phyloP scores from a whole-genome alignment of 2,329 filamentous ascomycete species.

The Chrysosporium keratinophilum region DNA sequence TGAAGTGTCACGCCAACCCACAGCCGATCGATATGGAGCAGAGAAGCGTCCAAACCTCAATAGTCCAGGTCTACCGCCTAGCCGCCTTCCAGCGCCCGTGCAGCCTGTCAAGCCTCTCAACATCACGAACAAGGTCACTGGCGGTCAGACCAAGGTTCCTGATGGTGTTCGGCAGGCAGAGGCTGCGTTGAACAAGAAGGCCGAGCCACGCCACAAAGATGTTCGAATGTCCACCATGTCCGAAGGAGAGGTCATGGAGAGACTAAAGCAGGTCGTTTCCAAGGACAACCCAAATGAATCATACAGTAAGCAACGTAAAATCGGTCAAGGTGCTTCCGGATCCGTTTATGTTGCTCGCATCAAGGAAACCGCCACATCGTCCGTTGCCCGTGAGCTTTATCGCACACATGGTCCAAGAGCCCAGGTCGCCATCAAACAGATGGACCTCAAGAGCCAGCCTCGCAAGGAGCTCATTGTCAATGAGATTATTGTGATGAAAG shows the following conservation, averaged over 20 bases:
- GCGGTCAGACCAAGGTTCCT: constrained; percentile 31
- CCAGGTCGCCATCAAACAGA: constrained; percentile 97
- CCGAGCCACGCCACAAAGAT: constrained; percentile 71
- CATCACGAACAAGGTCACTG: constrained; percentile 55
- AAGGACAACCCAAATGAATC: constrained; percentile 90
- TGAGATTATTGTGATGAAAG: constrained; percentile 99
- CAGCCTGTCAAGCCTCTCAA: constrained; percentile 65
- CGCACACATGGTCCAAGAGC: constrained; percentile 68
- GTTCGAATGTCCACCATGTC: constrained; percentile 98
- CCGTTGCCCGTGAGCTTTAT: constrained; percentile 65
- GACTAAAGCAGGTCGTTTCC: constrained; percentile 85
- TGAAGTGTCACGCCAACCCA: constrained; percentile 25
- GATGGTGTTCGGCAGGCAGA: constrained; percentile 83
- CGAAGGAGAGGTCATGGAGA: constrained; percentile 93
- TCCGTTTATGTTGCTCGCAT: constrained; percentile 97
- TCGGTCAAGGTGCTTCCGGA: constrained; percentile 93
- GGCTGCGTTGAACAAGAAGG: constrained; percentile 76
- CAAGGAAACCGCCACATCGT: constrained; percentile 75
- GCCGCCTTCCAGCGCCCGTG: constrained; percentile 48
- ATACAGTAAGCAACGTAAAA: constrained; percentile 99
- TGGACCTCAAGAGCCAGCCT: constrained; percentile 95
- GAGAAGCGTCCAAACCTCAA: constrained; percentile 35
- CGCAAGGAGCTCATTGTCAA: constrained; percentile 98
- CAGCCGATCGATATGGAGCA: constrained; percentile 3
- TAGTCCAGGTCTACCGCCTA: constrained; percentile 43